Evolutionary conservation across 140 eudicot species (phyloP).

Genomic region (Cichorium intybus): DNA sequence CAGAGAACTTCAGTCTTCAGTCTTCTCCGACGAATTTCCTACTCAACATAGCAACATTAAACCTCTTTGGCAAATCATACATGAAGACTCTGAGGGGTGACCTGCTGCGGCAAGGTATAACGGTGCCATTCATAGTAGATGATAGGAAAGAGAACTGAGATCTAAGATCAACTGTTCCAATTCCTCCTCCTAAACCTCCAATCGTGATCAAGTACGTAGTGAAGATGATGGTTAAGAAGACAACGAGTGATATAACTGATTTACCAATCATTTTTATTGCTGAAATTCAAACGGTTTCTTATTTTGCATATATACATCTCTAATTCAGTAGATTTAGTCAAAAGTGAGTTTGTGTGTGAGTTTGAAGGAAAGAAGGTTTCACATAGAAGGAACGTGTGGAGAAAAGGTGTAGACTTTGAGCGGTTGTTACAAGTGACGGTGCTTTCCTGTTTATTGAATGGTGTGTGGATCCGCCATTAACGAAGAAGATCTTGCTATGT

Average conservation of each 20-base stretch:
- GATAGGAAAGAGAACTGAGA: conserved; percentile 49
- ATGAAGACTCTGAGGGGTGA: conserved; percentile 69
- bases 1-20: conserved; percentile 25
- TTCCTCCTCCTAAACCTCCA: conserved; percentile 20
- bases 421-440: conserved; percentile 19
- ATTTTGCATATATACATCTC: conserved; percentile 29
- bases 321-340: conserved; percentile 3
- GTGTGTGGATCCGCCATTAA: conserved; percentile 23
- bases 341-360: conserved; percentile 31
- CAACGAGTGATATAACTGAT: conserved; percentile 29
- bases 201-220: conserved; percentile 32
- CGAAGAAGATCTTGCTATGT: conserved; percentile 22
- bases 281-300: conserved; percentile 4
- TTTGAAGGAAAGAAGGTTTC: conserved; percentile 16
- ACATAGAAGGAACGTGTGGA: conserved; percentile 16
- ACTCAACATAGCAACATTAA: conserved; percentile 75
- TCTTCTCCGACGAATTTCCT: conserved; percentile 27
- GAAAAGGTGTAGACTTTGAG: conserved; percentile 19
- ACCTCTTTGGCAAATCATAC: conserved; percentile 82
- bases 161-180: conserved; percentile 51
- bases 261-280: conserved; percentile 28
- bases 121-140: conserved; percentile 20
- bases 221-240: conserved; percentile 32
- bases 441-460: conserved; percentile 16
- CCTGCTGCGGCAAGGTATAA: conserved; percentile 30